Evolutionary conservation across 345 rosid species (phyloP).

Genomic region (Pelargonium nanum): DNA sequence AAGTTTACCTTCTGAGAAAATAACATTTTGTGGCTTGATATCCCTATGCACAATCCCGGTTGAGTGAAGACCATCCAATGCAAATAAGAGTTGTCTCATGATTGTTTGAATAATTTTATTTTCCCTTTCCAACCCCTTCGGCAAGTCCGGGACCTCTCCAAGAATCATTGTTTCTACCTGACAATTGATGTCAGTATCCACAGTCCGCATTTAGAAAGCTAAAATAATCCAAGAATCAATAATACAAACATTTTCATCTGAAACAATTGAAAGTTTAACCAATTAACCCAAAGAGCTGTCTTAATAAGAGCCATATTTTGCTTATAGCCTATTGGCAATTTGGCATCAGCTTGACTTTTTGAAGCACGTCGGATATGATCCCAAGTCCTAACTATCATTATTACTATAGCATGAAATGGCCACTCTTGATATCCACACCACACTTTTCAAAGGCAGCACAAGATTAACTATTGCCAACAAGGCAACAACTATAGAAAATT

Average conservation of each 20-base stretch:
- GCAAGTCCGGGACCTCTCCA: conserved; percentile 64
- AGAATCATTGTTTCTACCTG: conserved; percentile 89
- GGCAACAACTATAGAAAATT: no score
- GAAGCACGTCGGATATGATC: no score
- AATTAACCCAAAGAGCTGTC: not conserved
- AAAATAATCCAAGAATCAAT: not conserved
- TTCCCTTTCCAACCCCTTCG: conserved; percentile 80
- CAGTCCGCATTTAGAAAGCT: not conserved
- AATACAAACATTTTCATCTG: not conserved
- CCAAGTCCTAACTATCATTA: no score
- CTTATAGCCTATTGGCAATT: no score
- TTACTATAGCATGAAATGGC: no score
- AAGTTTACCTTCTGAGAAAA: conserved; percentile 82
- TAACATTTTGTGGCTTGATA: conserved; percentile 84
- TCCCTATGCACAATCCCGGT: conserved; percentile 96
- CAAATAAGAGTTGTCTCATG: conserved; percentile 81
- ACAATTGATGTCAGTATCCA: conserved; percentile 9
- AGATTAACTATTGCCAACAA: no score
- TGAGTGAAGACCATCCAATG: conserved; percentile 92
- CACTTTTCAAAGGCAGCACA: no score
- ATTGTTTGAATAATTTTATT: conserved; percentile 77
- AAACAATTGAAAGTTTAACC: not conserved
- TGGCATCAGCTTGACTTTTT: no score
- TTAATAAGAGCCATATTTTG: not conserved
- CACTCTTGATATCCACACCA: no score